A percentile compares a stretch with the other conserved stretches of the same genome.
phyloP scores from a whole-genome alignment of 1,284 basidiomycete species.

The Fistulinella cinereoalba region DNA sequence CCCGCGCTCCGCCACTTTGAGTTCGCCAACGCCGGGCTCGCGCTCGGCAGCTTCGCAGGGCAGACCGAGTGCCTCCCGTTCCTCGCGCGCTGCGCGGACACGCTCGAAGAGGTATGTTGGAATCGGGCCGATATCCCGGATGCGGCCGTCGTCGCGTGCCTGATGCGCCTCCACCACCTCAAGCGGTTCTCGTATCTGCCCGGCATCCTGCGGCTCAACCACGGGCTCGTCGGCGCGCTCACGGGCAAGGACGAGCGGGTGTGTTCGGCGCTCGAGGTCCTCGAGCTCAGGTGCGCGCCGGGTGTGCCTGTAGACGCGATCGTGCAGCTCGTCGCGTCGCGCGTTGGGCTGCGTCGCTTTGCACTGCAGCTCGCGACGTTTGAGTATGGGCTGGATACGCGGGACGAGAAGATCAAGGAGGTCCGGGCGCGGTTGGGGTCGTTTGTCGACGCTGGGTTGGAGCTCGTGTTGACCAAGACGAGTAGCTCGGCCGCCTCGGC shows the following conservation, averaged over 20 bases:
- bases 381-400: conserved; percentile 29
- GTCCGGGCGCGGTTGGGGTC: conserved; percentile 9
- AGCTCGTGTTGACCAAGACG: not conserved
- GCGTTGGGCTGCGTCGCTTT: conserved; percentile 22
- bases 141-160: conserved; percentile 18
- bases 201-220: conserved; percentile 30
- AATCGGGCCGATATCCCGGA: conserved; percentile 27
- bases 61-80: conserved; percentile 31
- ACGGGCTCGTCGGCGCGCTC: conserved; percentile 27
- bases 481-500: too few species aligned
- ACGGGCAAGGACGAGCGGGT: conserved; percentile 5
- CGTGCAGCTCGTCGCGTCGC: conserved; percentile 25
- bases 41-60: conserved; percentile 24
- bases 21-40: conserved; percentile 28
- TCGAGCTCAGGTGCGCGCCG: conserved; percentile 29
- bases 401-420: conserved; percentile 26
- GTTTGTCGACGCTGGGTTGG: not conserved
- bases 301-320: conserved; percentile 24
- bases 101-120: conserved; percentile 29
- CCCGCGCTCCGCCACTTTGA: conserved; percentile 27
- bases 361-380: conserved; percentile 28
- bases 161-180: conserved; percentile 19
- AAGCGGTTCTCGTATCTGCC: conserved; percentile 24
- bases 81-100: conserved; percentile 26
- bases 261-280: conserved; percentile 27